Conservation (phyloP, 345 rosid genomes). For the Laguncularia racemosa region DNA sequence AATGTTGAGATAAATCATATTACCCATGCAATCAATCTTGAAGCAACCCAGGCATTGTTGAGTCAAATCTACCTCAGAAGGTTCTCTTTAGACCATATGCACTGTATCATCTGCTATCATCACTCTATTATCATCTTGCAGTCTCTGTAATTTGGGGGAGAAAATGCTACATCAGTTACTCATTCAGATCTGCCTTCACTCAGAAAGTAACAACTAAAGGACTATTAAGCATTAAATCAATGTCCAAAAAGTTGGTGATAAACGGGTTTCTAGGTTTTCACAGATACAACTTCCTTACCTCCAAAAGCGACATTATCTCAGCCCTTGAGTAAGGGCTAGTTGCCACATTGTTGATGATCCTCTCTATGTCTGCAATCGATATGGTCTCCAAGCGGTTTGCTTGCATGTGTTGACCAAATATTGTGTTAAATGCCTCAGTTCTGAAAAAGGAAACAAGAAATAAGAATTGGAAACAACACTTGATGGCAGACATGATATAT, state of each 20-base stretch:
- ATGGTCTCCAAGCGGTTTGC: constrained; percentile 57
- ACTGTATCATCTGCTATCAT: constrained; percentile 75
- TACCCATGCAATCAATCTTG: too few species aligned
- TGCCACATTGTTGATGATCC: constrained; percentile 45
- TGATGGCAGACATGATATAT: neutral
- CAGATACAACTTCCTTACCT: constrained; percentile 35
- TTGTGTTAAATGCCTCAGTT: constrained; percentile 60
- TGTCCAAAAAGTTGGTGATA: too few species aligned
- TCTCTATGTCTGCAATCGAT: constrained; percentile 65
- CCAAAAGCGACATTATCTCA: constrained; percentile 61
- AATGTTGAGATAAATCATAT: too few species aligned
- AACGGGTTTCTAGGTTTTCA: neutral
- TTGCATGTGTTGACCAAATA: constrained; percentile 82
- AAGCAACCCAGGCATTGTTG: too few species aligned
- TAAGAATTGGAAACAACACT: neutral
- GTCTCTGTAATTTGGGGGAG: constrained; percentile 59
- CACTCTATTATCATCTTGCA: constrained; percentile 87
- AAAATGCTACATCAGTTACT: neutral
- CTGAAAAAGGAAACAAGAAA: constrained; percentile 25
- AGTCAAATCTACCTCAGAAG: too few species aligned
- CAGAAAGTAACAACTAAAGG: neutral
- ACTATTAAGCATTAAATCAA: too few species aligned
- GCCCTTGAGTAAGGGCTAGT: constrained; percentile 45
- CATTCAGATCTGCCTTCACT: neutral
- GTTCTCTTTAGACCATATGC: constrained; percentile 49